Conservation (phyloP, 257 asterid species). For the Penstemon davidsonii region DNA sequence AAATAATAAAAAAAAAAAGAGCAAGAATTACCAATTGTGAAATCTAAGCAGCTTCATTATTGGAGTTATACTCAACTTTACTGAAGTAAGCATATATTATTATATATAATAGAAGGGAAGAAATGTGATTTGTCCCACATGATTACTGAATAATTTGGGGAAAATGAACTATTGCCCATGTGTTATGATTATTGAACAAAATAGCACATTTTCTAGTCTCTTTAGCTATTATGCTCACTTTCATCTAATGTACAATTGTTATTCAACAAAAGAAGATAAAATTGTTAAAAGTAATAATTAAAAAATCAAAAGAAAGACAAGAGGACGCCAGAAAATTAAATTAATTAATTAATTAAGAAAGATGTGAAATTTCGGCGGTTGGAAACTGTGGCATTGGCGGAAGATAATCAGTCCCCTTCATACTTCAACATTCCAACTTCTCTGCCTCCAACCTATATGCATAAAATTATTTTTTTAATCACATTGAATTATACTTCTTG, state of each 20-base stretch:
- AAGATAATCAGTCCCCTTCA: conserved; percentile 76
- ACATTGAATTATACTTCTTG: not conserved
- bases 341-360: not conserved
- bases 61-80: too few species aligned
- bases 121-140: too few species aligned
- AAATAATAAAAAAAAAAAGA: not conserved
- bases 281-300: not conserved
- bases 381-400: conserved; percentile 38
- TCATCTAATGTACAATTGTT: not conserved
- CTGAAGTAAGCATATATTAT: too few species aligned
- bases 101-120: too few species aligned
- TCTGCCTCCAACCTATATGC: conserved; percentile 36
- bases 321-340: not conserved
- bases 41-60: too few species aligned
- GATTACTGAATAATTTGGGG: too few species aligned
- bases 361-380: conserved; percentile 38
- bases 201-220: too few species aligned
- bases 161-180: too few species aligned
- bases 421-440: conserved; percentile 58
- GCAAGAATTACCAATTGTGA: too few species aligned
- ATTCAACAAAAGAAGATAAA: not conserved
- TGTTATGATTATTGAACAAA: too few species aligned
- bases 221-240: not conserved
- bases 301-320: conserved; percentile 6
- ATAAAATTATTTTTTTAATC: conserved; percentile 9